Base-by-base conservation (phyloP, 768 basidiomycete genomes). In the Artomyces pyxidatus region DNA sequence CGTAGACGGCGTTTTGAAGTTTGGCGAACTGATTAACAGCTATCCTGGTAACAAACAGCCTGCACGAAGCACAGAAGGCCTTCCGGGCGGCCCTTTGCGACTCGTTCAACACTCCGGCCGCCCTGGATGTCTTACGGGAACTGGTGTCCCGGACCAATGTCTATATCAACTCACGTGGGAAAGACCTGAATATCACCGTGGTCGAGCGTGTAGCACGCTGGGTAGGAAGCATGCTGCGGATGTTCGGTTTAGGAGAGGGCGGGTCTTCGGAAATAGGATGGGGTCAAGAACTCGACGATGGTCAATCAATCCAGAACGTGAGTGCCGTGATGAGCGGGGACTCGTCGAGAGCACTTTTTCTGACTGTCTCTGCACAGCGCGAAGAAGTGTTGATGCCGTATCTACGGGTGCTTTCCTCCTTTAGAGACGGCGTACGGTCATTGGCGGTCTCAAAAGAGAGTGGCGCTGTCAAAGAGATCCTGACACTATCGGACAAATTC, bases 41-140 rank as follows among this genome's bases (percentile, higher is more conserved):
- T 45, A 47, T 30, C 32, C 27, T 28, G 47, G 22, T 25, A 40
- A 28, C 42, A 27, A 39, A 41, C 58, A 96, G 92, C 57, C 71
- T 94, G 29, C 74, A 86, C 55, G 70, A 79, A 46, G 79, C 82
- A 41, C 94, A 94, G 63, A 57, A 74, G 37, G 73, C 77, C 7
- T 95, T 99, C 76, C 82, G 90, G 46, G 73, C 69, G 11, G 88
- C 93, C 0, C 81, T 99, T 41, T 94, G 88, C 67, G 95, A 99
- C 65, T 97, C 94, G 0, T 96, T 98, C 75, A 94, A 98, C 64
- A 98, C 96, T 0, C 91, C 93, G 2, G 74, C 70, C 16, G 94
- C 92, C 0, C 65, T 98, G 21, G 75, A 78, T 57, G 69, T 81
- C 48, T 68, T 98, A 16, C 76, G 86, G 11, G 85, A 93, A 51